Base-by-base conservation (phyloP, 1,284 basidiomycete species). In the Microbotryum saponariae region DNA sequence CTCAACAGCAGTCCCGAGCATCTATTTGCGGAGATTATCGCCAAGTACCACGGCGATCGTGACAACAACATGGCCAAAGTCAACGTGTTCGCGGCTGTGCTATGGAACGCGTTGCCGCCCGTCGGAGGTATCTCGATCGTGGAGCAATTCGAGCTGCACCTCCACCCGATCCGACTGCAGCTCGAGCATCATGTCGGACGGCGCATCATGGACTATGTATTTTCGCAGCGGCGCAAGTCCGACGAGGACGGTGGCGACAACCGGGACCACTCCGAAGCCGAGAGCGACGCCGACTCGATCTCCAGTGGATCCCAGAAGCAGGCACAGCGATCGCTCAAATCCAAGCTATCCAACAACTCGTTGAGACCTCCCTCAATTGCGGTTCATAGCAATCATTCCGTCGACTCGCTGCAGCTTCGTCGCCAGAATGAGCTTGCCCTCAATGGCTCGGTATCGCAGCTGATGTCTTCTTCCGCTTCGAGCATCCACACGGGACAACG, bases 61-160 rank as follows among this genome's bases (percentile, higher is more conserved):
- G 20, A 52, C 4, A 58, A 65, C 18, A 48, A 58, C 18, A 58
- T 70, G 42, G 58, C 60, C 47, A 60, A 67, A 46, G 60, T 60
- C 45, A 66, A 73, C 58, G 45, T 71, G 37, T 72, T 73, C 44
- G 63, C 67, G 10, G 70, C 64, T 4, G 85, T 85, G 8, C 81
- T 85, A 61, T 91, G 89, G 89, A 84, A 82, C 5, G 82, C 88
- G 23, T 78, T 91, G n/a, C 83, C 90, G 0, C 88, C 92, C 3
- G 91, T 97, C 5, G 94, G 91, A 27, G 94, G 93, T 12, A 97
- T 98, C 69, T 83, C 86, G 9, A 91, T 97, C 66, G 87, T 93
- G 72, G 86, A 91, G 74, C 80, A 82, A 33, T 90, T 96, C 71
- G 84, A 88, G 65, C 77, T 96, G 52, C 83, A 84, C 51, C 77